Evolutionary conservation across 139 green algal genomes (phyloP).

Genomic region (Cymbomonas tetramitiformis): DNA sequence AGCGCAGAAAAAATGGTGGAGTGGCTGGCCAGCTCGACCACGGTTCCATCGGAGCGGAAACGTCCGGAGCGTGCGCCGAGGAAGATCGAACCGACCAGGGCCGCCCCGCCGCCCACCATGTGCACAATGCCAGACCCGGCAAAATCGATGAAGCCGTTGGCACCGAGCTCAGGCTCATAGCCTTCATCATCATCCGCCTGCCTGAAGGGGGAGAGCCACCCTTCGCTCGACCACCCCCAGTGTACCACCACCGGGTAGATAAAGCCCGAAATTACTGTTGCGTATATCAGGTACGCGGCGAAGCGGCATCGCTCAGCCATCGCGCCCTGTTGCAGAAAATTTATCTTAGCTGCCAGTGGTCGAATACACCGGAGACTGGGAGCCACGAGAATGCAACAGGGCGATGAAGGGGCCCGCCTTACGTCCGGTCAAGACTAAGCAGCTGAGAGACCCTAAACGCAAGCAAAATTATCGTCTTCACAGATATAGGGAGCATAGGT

Average conservation of each 20-base stretch:
- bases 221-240: constrained; percentile 35
- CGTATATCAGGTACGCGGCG: constrained; percentile 42
- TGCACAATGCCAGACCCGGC: constrained; percentile 47
- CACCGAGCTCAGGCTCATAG: constrained; percentile 3
- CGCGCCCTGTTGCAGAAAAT: no score
- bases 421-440: no score
- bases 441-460: no score
- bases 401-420: no score
- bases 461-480: no score
- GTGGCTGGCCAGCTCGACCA: constrained; percentile 51
- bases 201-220: constrained; percentile 33
- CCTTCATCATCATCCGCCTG: neutral
- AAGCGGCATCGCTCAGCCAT: constrained; percentile 38
- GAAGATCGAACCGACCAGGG: constrained; percentile 15
- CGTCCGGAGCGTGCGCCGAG: constrained; percentile 66
- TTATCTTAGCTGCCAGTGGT: no score
- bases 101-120: constrained; percentile 50
- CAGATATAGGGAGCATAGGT: no score
- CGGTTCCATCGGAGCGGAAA: constrained; percentile 54
- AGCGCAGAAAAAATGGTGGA: constrained; percentile 22
- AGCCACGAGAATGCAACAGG: no score
- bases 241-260: constrained; percentile 53
- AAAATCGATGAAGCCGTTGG: constrained; percentile 38
- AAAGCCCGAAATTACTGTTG: constrained; percentile 46
- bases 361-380: no score